These are phyloP conservation scores for Camellia lanceoleosa DNA, from an alignment of 148 eudicot species.

Conservation along the genomic window DNA sequence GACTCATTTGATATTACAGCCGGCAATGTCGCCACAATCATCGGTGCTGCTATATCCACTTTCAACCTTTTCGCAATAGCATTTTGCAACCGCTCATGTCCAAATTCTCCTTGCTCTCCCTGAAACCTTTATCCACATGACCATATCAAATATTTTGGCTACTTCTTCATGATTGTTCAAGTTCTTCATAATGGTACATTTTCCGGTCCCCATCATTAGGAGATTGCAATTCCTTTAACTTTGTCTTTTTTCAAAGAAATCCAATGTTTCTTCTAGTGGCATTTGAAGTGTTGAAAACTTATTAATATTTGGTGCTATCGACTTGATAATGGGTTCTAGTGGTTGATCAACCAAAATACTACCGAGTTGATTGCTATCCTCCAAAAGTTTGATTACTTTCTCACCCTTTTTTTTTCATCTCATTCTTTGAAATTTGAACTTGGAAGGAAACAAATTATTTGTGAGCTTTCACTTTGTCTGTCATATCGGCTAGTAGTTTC, in stretches of 20 bases:
- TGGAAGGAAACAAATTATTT: too few relatives aligned
- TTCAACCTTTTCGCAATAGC: constrained; percentile 8
- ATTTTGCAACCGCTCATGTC: neutral
- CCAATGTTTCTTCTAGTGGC: neutral
- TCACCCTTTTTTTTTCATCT: too few relatives aligned
- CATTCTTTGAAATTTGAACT: too few relatives aligned
- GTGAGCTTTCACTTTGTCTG: too few relatives aligned
- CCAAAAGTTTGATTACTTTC: too few relatives aligned
- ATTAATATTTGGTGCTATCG: neutral
- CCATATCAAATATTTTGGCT: constrained; percentile 12
- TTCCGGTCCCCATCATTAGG: constrained; percentile 14
- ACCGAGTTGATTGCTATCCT: too few relatives aligned
- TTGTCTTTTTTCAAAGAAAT: neutral
- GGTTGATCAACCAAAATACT: too few relatives aligned
- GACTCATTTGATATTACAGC: constrained; percentile 1
- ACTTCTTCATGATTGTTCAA: constrained; percentile 22
- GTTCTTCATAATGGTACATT: constrained; percentile 17
- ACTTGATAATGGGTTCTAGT: too few relatives aligned
- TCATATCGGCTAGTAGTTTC: too few relatives aligned
- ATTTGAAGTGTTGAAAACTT: neutral
- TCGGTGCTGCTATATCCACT: neutral
- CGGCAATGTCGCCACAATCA: neutral
- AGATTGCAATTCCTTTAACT: constrained; percentile 3
- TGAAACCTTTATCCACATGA: constrained; percentile 20
- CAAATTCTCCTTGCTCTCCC: constrained; percentile 12